Base-by-base conservation (phyloP, 345 rosid species). In the Reutealis trisperma region DNA sequence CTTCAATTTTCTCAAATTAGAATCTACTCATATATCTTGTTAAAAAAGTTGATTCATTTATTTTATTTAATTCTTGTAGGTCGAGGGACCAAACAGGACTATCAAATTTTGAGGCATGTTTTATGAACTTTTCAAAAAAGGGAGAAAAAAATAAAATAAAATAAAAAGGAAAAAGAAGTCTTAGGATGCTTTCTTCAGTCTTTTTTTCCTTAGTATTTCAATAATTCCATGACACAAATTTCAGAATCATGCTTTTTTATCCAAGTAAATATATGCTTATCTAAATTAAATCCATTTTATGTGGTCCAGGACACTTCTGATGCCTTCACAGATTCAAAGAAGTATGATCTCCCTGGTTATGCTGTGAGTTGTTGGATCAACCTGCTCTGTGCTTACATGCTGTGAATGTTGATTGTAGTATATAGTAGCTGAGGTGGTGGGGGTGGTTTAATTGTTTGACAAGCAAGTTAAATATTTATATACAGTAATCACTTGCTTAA, bases 261-360 rank as follows among this genome's bases (percentile, higher is more conserved):
- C 14, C 8, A 64, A 59, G 30, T 62, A 24, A 71, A n/a, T 63
- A 63, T 25, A 71, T 62, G 57, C 14, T 34, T 4, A 16, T 32
- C 21, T 21, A 22, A 63, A 49, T 62, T 68, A 21, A 54, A 69
- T 67, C 65, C 68, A 19, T 66, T n/a, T 75, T 76, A 75, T 67
- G 63, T 74, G 78, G 60, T 81, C 64, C 81, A 88, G 91, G 94
- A 87, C 63, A 64, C 58, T 22, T 49, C 85, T 25, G 84, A 84
- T 81, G 75, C 71, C 67, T 78, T 73, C 21, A 58, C 70, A 6
- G 89, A 79, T 76, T 75, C 89, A n/a, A 90, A 86, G 87, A 90
- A 76, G 82, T 86, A 82, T 42, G 93, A 89, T 79, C 91, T 92
- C 79, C 97, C 95, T 37, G 87, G 95, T 68, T 91, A 82, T 85